Conservation (phyloP, 495 filamentous ascomycete species). For the Penicillium herquei region DNA sequence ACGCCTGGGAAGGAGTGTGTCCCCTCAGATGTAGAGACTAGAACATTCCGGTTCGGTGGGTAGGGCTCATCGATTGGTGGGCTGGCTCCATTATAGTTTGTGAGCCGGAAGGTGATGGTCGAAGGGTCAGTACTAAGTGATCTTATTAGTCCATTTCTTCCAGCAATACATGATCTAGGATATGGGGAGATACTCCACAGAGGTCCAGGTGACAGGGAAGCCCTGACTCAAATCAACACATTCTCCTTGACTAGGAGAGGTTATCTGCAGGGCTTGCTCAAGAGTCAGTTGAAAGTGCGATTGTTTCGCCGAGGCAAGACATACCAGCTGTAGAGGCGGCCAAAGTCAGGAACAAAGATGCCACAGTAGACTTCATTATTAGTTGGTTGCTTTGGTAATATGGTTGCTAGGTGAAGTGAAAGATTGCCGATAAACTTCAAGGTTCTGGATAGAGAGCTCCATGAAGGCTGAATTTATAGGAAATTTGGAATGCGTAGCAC, state of each 20-base stretch:
- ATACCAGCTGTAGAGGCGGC: not conserved
- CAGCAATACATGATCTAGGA: not conserved
- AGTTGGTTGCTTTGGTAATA: no score
- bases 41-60: not conserved
- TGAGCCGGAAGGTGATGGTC: not conserved
- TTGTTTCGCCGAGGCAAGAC: not conserved
- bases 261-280: not conserved
- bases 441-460: no score
- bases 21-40: not conserved
- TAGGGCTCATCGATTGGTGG: not conserved
- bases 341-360: not conserved
- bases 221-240: not conserved
- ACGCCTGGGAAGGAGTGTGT: not conserved
- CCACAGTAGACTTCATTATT: not conserved
- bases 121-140: not conserved
- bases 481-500: no score
- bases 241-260: not conserved
- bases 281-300: not conserved
- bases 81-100: not conserved
- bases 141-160: not conserved
- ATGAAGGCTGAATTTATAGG: no score
- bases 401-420: no score
- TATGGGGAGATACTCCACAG: not conserved
- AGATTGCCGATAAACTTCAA: no score
- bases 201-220: not conserved